These are phyloP conservation scores for Trichoderma reesei DNA, from an alignment of 495 filamentous ascomycete species.

Conservation along the genomic window DNA sequence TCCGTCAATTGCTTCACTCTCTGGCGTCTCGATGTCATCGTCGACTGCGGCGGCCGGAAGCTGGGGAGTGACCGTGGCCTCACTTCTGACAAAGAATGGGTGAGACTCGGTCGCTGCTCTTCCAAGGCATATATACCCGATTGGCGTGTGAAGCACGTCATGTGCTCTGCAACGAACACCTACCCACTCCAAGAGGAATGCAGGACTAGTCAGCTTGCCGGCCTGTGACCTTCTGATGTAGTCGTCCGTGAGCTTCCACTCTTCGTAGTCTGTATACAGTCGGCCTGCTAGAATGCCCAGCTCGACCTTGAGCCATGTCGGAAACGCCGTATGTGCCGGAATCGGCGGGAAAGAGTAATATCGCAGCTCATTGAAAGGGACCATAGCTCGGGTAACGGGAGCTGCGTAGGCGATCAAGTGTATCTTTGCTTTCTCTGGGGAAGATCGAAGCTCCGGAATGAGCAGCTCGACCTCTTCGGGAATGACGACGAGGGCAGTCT, in stretches of 20 bases:
- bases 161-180: background rate
- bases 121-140: background rate
- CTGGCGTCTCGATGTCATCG: background rate
- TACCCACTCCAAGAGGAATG: background rate
- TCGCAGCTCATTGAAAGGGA: constrained; percentile 38
- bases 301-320: constrained; percentile 39
- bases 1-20: background rate
- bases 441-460: constrained; percentile 29
- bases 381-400: constrained; percentile 43
- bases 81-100: background rate
- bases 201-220: background rate
- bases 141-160: background rate
- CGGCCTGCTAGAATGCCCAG: constrained; percentile 45
- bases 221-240: background rate
- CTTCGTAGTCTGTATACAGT: constrained; percentile 43
- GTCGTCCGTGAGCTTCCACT: constrained; percentile 13
- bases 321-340: constrained; percentile 25
- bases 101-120: background rate
- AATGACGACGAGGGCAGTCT: constrained; percentile 41
- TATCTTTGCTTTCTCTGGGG: constrained; percentile 8
- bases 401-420: constrained; percentile 43
- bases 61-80: background rate
- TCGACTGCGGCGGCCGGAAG: background rate
- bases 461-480: constrained; percentile 46
- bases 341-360: constrained; percentile 40